These are phyloP conservation scores for Apiotrichum sp. DNA, from an alignment of 1,284 basidiomycete genomes.

Conservation along the genomic window DNA sequence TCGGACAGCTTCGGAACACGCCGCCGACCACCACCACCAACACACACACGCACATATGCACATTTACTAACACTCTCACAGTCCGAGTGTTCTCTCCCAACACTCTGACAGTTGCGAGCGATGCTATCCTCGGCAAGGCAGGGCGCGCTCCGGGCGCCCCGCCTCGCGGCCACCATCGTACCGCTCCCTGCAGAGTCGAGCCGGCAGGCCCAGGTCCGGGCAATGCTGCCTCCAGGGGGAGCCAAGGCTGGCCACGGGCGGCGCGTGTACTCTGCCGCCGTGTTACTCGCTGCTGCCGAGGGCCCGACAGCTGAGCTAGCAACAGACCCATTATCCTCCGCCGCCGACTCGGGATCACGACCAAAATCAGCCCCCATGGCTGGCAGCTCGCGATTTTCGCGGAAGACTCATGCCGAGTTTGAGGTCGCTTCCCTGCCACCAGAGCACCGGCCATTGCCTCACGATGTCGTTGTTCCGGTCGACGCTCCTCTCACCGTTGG, in stretches of 20 bases:
- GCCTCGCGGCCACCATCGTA: constrained; percentile 7
- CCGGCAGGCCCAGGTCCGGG: constrained; percentile 23
- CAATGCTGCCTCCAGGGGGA: background rate
- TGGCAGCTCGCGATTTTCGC: too few species aligned
- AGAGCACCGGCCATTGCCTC: background rate
- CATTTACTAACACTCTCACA: too few species aligned
- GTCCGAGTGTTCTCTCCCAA: too few species aligned
- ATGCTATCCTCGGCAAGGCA: constrained; percentile 26
- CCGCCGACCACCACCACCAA: too few species aligned
- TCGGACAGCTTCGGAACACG: background rate
- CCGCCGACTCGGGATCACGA: too few species aligned
- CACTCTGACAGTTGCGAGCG: background rate
- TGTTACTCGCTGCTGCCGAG: background rate
- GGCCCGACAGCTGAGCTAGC: background rate
- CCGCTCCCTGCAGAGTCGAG: constrained; percentile 31
- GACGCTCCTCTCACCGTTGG: constrained; percentile 5
- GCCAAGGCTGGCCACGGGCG: background rate
- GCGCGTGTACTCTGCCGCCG: background rate
- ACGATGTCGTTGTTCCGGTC: background rate
- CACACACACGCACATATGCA: too few species aligned
- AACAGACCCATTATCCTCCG: background rate
- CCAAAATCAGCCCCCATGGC: too few species aligned
- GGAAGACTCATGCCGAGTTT: too few species aligned
- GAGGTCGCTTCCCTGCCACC: background rate
- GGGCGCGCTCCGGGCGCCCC: constrained; percentile 13